Evolutionary conservation across 768 basidiomycete species (phyloP).

Genomic region (Phanerochaete carnosa): DNA sequence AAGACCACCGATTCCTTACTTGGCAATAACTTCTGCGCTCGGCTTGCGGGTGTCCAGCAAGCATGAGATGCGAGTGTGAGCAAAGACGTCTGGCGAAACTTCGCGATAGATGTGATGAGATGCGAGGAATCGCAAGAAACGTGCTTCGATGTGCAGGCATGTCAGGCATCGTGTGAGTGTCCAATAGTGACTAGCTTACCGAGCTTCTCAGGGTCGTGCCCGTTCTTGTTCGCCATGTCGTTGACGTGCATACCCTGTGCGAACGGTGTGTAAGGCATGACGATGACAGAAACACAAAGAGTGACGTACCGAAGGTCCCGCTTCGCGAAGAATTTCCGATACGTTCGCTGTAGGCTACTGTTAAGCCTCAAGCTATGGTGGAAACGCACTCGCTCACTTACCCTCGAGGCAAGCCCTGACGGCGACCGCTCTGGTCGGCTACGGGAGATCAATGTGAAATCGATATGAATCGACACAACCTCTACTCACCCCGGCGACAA

Average conservation of each 20-base stretch:
- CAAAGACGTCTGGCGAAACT: slow-evolving; percentile 28
- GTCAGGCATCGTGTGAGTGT: slow-evolving; percentile 4
- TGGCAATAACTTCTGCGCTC: background rate
- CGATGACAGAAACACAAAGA: background rate
- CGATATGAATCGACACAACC: no score
- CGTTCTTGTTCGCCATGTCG: slow-evolving; percentile 24
- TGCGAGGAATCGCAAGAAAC: slow-evolving; percentile 24
- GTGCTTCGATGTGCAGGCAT: no score
- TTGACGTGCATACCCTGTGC: slow-evolving; percentile 26
- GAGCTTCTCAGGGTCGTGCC: slow-evolving; percentile 24
- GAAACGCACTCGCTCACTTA: no score
- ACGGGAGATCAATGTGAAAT: background rate
- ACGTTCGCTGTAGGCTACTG: background rate
- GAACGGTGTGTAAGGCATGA: background rate
- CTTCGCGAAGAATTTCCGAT: slow-evolving; percentile 6
- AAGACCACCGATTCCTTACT: background rate
- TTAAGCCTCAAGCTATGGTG: no score
- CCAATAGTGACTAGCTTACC: slow-evolving; percentile 11
- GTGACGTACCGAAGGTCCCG: background rate
- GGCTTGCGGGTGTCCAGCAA: slow-evolving; percentile 18
- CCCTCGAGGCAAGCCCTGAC: background rate
- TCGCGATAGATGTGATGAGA: slow-evolving; percentile 28
- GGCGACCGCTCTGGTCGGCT: background rate
- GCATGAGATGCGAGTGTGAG: slow-evolving; percentile 23
- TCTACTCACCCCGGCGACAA: background rate